A percentile compares a stretch with the other conserved stretches of the same genome.
phyloP scores from a whole-genome alignment of 2,329 filamentous ascomycete species.

The Didymella pinodella region DNA sequence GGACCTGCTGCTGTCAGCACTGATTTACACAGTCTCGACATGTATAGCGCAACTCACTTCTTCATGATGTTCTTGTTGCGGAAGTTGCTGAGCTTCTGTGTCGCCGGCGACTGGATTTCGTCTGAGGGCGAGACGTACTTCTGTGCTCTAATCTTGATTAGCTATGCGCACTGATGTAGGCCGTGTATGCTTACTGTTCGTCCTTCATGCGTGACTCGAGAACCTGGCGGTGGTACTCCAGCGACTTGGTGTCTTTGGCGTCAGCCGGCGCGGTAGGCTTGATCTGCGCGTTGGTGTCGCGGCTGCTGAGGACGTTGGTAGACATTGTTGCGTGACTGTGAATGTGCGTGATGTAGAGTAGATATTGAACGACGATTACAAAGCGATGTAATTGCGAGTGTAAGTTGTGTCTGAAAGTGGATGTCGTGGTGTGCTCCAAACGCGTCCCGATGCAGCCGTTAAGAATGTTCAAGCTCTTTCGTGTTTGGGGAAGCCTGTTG shows the following conservation, averaged over 20 bases:
- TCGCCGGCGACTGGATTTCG: slow-evolving; percentile 86
- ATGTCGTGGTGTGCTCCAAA: slow-evolving; percentile 15
- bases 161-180: slow-evolving; percentile 1
- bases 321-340: slow-evolving; percentile 58
- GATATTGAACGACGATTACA: neutral
- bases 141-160: slow-evolving; percentile 53
- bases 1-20: slow-evolving; percentile 38
- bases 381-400: neutral
- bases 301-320: slow-evolving; percentile 67
- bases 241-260: slow-evolving; percentile 51
- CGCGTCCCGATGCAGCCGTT: slow-evolving; percentile 12
- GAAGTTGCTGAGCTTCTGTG: slow-evolving; percentile 80
- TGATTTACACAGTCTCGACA: too few species aligned
- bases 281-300: slow-evolving; percentile 68
- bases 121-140: slow-evolving; percentile 85
- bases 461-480: slow-evolving; percentile 22
- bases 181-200: slow-evolving; percentile 63
- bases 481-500: slow-evolving; percentile 19
- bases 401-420: slow-evolving; percentile 8
- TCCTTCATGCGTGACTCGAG: slow-evolving; percentile 75
- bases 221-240: slow-evolving; percentile 81
- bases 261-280: slow-evolving; percentile 36
- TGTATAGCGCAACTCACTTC: slow-evolving; percentile 55
- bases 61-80: slow-evolving; percentile 82
- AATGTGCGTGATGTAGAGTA: slow-evolving; percentile 6